A percentile compares a stretch with the other conserved stretches of the same genome.
These are phyloP conservation scores for Flaveria ramosissima DNA, from an alignment of 129 eudicot species.

Conservation along the genomic window DNA sequence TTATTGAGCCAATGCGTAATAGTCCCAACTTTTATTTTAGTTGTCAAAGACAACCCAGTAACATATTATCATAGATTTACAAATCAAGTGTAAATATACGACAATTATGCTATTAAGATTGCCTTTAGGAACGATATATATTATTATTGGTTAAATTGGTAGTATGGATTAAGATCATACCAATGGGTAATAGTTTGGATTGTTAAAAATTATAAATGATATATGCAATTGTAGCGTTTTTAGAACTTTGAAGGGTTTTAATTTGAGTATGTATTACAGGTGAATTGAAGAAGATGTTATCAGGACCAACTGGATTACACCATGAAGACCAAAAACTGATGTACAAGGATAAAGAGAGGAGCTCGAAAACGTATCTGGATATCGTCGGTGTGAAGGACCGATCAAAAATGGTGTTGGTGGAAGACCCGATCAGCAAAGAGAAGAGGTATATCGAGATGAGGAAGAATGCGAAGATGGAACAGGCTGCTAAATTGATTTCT, in stretches of 20 bases:
- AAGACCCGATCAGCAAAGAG: slow-evolving; percentile 88
- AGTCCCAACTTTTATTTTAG: no score
- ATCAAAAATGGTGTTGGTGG: slow-evolving; percentile 74
- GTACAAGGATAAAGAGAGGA: slow-evolving; percentile 75
- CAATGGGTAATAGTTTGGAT: no score
- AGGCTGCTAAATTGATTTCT: slow-evolving; percentile 67
- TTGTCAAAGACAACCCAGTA: no score
- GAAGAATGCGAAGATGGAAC: slow-evolving; percentile 75
- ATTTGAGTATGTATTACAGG: slow-evolving; percentile 35
- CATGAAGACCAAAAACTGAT: slow-evolving; percentile 83
- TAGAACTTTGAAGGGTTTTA: neutral
- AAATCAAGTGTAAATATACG: no score
- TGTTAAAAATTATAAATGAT: no score
- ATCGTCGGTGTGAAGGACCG: slow-evolving; percentile 72
- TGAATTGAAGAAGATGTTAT: slow-evolving; percentile 85
- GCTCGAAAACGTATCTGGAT: slow-evolving; percentile 68
- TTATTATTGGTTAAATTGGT: no score
- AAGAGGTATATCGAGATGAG: slow-evolving; percentile 76
- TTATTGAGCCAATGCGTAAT: no score
- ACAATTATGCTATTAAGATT: no score
- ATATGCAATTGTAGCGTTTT: neutral
- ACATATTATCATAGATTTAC: no score
- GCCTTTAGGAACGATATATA: no score
- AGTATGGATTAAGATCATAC: no score
- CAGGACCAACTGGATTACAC: slow-evolving; percentile 88